Conservation (phyloP, 371 early-diverging fungal species). For the Mucor irregularis region DNA sequence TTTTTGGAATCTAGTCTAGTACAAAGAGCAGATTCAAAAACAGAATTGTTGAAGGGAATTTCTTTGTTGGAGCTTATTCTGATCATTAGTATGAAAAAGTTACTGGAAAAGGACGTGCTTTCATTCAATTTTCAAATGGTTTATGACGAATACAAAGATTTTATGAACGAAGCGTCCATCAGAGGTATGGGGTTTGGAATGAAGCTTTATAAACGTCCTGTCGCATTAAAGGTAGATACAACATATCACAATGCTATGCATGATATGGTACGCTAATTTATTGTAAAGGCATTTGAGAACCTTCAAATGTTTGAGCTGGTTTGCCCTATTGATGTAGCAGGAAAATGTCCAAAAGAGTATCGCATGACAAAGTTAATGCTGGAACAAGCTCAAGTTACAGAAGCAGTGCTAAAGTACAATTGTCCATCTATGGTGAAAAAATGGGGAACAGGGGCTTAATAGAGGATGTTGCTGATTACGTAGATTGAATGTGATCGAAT, state of each 20-base stretch:
- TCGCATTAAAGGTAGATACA: constrained; percentile 75
- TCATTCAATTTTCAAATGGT: constrained; percentile 93
- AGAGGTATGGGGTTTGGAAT: constrained; percentile 64
- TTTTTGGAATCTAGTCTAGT: constrained; percentile 48
- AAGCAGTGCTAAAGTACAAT: constrained; percentile 58
- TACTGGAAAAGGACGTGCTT: constrained; percentile 62
- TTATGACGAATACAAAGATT: constrained; percentile 87
- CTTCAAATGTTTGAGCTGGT: constrained; percentile 72
- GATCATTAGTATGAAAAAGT: constrained; percentile 77
- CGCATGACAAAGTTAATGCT: constrained; percentile 80
- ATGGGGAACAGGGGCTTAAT: constrained; percentile 53
- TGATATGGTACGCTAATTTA: background rate
- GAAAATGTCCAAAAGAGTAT: constrained; percentile 81
- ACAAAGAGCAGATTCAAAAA: constrained; percentile 62
- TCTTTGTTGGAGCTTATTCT: constrained; percentile 81
- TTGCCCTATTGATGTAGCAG: constrained; percentile 56
- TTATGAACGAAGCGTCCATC: constrained; percentile 61
- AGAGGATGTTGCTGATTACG: too few relatives aligned
- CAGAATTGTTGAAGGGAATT: constrained; percentile 66
- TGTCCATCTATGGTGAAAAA: constrained; percentile 56
- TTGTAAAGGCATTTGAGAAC: constrained; percentile 70
- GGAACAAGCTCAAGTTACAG: constrained; percentile 69
- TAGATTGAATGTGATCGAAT: too few relatives aligned
- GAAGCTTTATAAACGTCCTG: constrained; percentile 73
- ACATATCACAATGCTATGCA: background rate